Percentiles rank a stretch among this genome's conserved stretches.
Conservation (phyloP, 2,329 filamentous ascomycete genomes). For the Colletotrichum costaricense region DNA sequence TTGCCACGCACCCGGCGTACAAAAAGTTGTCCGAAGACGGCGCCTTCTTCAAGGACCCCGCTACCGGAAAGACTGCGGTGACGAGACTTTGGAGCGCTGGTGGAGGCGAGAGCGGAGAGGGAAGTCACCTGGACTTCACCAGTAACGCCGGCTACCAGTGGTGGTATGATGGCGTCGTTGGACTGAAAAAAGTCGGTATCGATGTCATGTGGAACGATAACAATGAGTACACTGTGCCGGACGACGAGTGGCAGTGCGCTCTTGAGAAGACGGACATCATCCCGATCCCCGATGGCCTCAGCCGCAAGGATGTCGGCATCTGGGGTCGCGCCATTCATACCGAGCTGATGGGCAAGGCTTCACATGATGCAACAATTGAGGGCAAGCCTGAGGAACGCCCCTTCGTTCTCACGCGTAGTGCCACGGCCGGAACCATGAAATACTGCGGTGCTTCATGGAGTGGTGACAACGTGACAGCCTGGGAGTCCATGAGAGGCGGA, state of each 20-base stretch:
- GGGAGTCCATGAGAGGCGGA: conserved; percentile 78
- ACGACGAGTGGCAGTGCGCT: conserved; percentile 73
- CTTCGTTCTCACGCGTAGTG: conserved; percentile 77
- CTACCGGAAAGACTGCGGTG: conserved; percentile 62
- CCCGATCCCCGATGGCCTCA: conserved; percentile 47
- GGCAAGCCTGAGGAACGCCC: conserved; percentile 69
- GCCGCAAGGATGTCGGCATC: conserved; percentile 66
- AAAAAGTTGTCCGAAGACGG: conserved; percentile 66
- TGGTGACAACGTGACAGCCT: conserved; percentile 80
- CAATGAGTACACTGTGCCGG: conserved; percentile 77
- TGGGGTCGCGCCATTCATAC: conserved; percentile 79
- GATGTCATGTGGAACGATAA: conserved; percentile 86
- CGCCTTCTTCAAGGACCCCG: conserved; percentile 73
- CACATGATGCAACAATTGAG: conserved; percentile 73
- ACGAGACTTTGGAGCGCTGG: conserved; percentile 79
- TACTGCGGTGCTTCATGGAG: conserved; percentile 81
- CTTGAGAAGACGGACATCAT: conserved; percentile 55
- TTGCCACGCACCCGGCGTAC: conserved; percentile 76
- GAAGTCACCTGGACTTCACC: conserved; percentile 80
- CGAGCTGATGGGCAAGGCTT: conserved; percentile 77
- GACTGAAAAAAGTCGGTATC: conserved; percentile 71
- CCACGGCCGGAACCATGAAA: conserved; percentile 75
- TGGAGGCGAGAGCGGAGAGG: conserved; percentile 76
- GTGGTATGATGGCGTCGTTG: conserved; percentile 77
- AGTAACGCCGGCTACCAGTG: conserved; percentile 74